A percentile compares a stretch with the other conserved stretches of the same genome.
Evolutionary conservation across 148 eudicot species (phyloP).

Genomic region (Linanthus parryae): DNA sequence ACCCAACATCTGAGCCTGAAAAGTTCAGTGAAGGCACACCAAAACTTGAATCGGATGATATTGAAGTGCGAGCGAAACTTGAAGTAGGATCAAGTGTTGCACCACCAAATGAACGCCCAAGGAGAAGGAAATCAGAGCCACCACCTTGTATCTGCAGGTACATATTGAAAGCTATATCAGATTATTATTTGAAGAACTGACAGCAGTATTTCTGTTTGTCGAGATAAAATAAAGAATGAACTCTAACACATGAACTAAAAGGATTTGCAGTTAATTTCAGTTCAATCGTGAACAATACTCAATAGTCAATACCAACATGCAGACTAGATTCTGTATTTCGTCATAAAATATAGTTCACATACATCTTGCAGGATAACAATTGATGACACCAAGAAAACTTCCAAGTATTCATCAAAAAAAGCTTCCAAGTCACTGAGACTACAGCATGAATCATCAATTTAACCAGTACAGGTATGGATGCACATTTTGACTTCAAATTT

Average conservation of each 20-base stretch:
- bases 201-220: background rate
- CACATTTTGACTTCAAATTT: too few relatives aligned
- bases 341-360: too few relatives aligned
- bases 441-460: too few relatives aligned
- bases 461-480: too few relatives aligned
- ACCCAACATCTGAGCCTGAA: slow-evolving; percentile 47
- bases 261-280: background rate
- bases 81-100: slow-evolving; percentile 42
- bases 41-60: slow-evolving; percentile 37
- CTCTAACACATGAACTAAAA: background rate
- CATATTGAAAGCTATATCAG: background rate
- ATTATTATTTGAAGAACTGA: slow-evolving; percentile 1
- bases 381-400: too few relatives aligned
- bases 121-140: slow-evolving; percentile 28
- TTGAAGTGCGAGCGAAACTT: slow-evolving; percentile 35
- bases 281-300: too few relatives aligned
- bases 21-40: slow-evolving; percentile 8
- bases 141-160: slow-evolving; percentile 36
- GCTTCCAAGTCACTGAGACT: too few relatives aligned
- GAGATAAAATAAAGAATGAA: background rate
- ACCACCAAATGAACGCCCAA: slow-evolving; percentile 33
- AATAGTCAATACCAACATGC: too few relatives aligned
- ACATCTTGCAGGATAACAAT: too few relatives aligned
- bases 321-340: too few relatives aligned
- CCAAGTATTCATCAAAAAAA: too few relatives aligned